Base-by-base conservation (phyloP, 2,329 filamentous ascomycete species). In the Venturiaceae sp. region DNA sequence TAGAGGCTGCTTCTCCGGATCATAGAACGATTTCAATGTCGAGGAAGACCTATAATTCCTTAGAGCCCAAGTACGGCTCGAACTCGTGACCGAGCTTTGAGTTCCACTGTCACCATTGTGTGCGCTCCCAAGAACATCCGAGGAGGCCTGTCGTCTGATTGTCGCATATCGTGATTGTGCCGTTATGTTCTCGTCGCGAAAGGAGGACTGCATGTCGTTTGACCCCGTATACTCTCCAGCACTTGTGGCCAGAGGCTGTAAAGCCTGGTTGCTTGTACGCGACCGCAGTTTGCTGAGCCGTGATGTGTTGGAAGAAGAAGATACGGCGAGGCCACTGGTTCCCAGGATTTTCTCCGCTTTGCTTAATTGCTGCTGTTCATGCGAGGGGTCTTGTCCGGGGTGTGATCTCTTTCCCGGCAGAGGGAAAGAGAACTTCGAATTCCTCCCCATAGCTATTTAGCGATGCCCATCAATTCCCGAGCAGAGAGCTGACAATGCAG, bases 11-110 rank as follows among this genome's bases (percentile, higher is more conserved):
- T 61, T 71, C 44, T 70, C 67, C 33, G 74, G 63, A 56, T 76
- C 74, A 65, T 76, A 75, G 62, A 74, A 71, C 33, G 73, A 74
- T 56, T 69, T 71, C 63, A 74, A 66, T 34, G 72, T 74, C 9
- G 69, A 71, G 58, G 65, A 72, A 8, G 72, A 75, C 13, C 65
- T 63, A 50, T 70, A 65, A 19, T 66, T 64, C 19, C 50, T 61
- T n/a, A 63, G 50, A 16, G 28, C 34, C 36, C 23, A 37, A 30
- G 7, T 46, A 56, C 16, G 54, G n/a, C 54, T 56, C 5, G 54
- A 36, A n/a, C 30, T 53, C 19, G 30, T 23, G 13, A 34, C 52
- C 23, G 34, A 53, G 32, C 34, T 23, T 19, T 33, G 28, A 30
- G 36, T 32, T 41, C 21, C 44, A 30, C 44, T n/a, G 2, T 50